phyloP scores from a whole-genome alignment of 75 land plant species.

The Azolla pinnata region DNA sequence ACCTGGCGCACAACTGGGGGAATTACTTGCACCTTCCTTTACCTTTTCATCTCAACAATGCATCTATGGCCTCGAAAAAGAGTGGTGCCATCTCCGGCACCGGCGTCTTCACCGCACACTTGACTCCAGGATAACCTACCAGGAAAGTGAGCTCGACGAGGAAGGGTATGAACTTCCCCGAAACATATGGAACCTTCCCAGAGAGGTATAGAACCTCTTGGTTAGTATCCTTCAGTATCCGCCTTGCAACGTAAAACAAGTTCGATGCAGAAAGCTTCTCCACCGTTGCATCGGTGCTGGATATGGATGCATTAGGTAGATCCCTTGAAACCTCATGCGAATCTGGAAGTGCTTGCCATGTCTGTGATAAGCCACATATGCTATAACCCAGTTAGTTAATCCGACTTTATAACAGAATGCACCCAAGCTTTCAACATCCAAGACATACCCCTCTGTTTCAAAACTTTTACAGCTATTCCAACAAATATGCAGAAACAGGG shows the following conservation, averaged over 20 bases:
- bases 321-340: constrained; percentile 79
- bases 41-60: constrained; percentile 47
- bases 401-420: no score
- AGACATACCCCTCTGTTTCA: no score
- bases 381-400: no score
- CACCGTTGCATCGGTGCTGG: constrained; percentile 55
- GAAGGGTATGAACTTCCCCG: constrained; percentile 41
- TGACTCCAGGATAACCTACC: constrained; percentile 63
- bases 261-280: constrained; percentile 68
- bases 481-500: no score
- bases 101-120: constrained; percentile 95
- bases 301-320: constrained; percentile 44
- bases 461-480: no score
- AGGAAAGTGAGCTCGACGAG: constrained; percentile 71
- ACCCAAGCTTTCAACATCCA: no score
- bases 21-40: no score
- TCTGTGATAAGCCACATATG: constrained; percentile 31
- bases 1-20: no score
- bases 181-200: constrained; percentile 45
- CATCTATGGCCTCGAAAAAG: constrained; percentile 85
- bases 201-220: constrained; percentile 91
- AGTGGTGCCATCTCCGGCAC: constrained; percentile 84
- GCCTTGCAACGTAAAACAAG: constrained; percentile 85
- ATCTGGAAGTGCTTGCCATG: constrained; percentile 98
- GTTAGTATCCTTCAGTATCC: constrained; percentile 64